Conservation (phyloP, 495 filamentous ascomycete genomes). For the Penicillium crystallinum region DNA sequence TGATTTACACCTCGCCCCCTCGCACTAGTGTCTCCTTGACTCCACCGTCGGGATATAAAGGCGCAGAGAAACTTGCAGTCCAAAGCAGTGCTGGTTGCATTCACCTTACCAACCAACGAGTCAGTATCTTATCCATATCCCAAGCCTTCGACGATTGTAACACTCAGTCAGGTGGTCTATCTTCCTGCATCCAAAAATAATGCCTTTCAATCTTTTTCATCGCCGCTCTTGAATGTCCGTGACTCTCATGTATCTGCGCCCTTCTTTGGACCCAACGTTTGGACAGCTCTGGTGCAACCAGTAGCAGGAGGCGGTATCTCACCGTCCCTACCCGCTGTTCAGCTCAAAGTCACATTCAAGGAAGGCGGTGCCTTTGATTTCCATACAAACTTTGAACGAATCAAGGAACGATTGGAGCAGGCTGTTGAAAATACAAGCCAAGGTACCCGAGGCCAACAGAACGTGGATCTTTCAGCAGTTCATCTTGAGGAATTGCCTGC, state of each 20-base stretch:
- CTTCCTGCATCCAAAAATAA: slow-evolving; percentile 66
- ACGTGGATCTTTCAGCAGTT: slow-evolving; percentile 52
- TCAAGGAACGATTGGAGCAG: slow-evolving; percentile 77
- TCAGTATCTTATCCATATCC: slow-evolving; percentile 36
- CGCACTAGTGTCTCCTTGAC: slow-evolving; percentile 61
- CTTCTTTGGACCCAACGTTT: slow-evolving; percentile 94
- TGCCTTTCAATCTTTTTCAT: slow-evolving; percentile 79
- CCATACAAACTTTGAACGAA: slow-evolving; percentile 71
- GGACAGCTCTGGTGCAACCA: slow-evolving; percentile 74
- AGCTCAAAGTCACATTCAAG: slow-evolving; percentile 81
- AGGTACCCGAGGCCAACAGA: slow-evolving; percentile 38
- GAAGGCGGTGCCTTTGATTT: slow-evolving; percentile 95
- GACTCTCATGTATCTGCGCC: slow-evolving; percentile 89
- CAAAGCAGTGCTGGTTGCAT: slow-evolving; percentile 57
- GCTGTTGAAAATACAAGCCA: slow-evolving; percentile 65
- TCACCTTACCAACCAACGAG: slow-evolving; percentile 87
- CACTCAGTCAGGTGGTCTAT: slow-evolving; percentile 66
- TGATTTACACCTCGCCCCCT: slow-evolving; percentile 66
- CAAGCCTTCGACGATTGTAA: not conserved
- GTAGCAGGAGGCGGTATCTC: slow-evolving; percentile 83
- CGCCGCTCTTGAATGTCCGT: slow-evolving; percentile 76
- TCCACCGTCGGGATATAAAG: slow-evolving; percentile 53
- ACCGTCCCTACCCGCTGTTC: slow-evolving; percentile 62
- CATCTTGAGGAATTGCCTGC: slow-evolving; percentile 81
- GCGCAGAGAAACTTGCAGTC: slow-evolving; percentile 50